These are phyloP conservation scores for Arachis stenosperma DNA, from an alignment of 306 rosid species.

Conservation along the genomic window DNA sequence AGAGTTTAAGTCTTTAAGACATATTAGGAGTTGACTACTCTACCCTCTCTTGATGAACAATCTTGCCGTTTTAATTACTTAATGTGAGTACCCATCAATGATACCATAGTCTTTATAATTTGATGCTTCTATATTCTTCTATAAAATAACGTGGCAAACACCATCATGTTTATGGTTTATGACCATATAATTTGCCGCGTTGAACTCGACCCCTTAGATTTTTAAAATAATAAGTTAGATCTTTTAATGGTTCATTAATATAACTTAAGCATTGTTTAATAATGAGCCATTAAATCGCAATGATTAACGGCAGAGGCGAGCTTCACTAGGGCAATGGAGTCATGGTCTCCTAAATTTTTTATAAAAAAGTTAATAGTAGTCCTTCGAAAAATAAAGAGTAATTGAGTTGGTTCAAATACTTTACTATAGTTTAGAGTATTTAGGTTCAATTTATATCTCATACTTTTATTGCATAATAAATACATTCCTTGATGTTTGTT, in stretches of 20 bases:
- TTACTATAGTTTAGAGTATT: no score
- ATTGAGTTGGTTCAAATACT: no score
- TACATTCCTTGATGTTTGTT: no score
- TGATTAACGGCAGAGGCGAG: not conserved
- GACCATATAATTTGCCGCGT: constrained; percentile 19
- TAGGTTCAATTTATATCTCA: no score
- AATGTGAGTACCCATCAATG: not conserved
- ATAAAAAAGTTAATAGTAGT: no score
- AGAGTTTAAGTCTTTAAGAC: not conserved
- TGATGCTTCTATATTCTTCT: not conserved
- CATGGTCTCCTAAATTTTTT: no score
- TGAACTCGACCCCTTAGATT: not conserved
- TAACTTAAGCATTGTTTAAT: not conserved
- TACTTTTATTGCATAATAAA: no score
- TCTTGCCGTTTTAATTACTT: not conserved
- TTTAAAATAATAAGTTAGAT: no score
- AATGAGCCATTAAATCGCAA: not conserved
- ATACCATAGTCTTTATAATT: not conserved
- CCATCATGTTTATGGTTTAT: constrained; percentile 24
- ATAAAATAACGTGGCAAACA: not conserved
- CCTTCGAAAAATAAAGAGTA: no score
- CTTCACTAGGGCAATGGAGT: no score
- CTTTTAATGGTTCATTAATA: no score
- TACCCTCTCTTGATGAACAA: not conserved
- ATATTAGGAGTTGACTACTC: no score